Conservation (phyloP, 164 flowering plant genomes). For the Vitis amurensis region DNA sequence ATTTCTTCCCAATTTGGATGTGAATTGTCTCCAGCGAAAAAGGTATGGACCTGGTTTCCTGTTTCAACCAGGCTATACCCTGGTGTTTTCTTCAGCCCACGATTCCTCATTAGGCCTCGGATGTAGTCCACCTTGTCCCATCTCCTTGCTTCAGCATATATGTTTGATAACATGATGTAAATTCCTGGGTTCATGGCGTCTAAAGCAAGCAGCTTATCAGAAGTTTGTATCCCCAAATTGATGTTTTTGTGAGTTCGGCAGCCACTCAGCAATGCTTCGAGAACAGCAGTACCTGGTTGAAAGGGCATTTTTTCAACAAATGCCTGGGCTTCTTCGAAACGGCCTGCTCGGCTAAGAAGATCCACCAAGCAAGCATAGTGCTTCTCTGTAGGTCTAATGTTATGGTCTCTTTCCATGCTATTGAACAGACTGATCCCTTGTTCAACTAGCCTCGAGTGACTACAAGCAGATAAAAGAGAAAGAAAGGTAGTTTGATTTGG, state of each 20-base stretch:
- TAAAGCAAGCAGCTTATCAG: slow-evolving; percentile 38
- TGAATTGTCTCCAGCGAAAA: slow-evolving; percentile 43
- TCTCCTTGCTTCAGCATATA: slow-evolving; percentile 42
- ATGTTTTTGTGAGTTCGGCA: slow-evolving; percentile 38
- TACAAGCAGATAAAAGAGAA: slow-evolving; percentile 47
- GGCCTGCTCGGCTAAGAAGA: slow-evolving; percentile 35
- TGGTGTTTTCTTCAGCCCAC: slow-evolving; percentile 43
- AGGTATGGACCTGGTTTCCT: slow-evolving; percentile 29
- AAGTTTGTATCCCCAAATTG: slow-evolving; percentile 34
- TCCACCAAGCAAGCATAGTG: slow-evolving; percentile 48
- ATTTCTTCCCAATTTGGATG: slow-evolving; percentile 37
- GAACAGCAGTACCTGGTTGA: slow-evolving; percentile 21
- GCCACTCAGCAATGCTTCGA: slow-evolving; percentile 46
- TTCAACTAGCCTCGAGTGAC: slow-evolving; percentile 48
- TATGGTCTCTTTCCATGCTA: slow-evolving; percentile 27
- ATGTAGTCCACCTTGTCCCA: slow-evolving; percentile 42
- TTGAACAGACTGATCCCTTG: slow-evolving; percentile 32
- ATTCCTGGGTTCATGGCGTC: slow-evolving; percentile 42
- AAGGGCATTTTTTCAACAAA: slow-evolving; percentile 22
- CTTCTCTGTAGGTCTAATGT: slow-evolving; percentile 31
- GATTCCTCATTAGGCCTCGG: slow-evolving; percentile 39
- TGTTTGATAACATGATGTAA: slow-evolving; percentile 43
- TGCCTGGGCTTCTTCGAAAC: slow-evolving; percentile 31
- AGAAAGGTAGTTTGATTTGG: slow-evolving; percentile 45
- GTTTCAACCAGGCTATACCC: slow-evolving; percentile 44